Percentiles rank a stretch among this genome's conserved stretches.
phyloP scores from a whole-genome alignment of 768 basidiomycete species.

The Arthromyces matolae region DNA sequence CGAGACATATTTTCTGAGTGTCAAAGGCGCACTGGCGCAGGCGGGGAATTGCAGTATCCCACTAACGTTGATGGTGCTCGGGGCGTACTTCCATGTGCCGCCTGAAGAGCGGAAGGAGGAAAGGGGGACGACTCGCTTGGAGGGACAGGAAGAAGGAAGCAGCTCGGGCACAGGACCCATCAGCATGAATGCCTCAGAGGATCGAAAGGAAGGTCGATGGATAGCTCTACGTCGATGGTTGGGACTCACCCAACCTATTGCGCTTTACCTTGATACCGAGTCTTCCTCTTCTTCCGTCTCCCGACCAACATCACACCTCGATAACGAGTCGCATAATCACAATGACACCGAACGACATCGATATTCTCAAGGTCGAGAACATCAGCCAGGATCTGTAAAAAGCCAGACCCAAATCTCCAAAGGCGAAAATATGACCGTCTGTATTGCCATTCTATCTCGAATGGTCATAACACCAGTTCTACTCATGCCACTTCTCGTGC shows the following conservation, averaged over 20 bases:
- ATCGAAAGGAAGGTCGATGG: too few relatives aligned
- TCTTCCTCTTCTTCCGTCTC: too few relatives aligned
- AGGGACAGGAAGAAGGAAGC: background rate
- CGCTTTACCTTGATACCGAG: background rate
- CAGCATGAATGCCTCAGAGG: too few relatives aligned
- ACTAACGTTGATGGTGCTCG: constrained; percentile 85
- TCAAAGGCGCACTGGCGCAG: constrained; percentile 62
- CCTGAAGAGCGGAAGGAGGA: background rate
- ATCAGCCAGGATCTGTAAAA: background rate
- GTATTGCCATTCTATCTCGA: constrained; percentile 71
- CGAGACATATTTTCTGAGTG: constrained; percentile 55
- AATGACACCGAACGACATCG: background rate
- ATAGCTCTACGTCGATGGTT: constrained; percentile 41
- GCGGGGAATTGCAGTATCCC: constrained; percentile 84
- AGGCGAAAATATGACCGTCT: constrained; percentile 71
- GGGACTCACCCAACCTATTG: constrained; percentile 22
- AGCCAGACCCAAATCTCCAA: background rate
- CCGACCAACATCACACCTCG: constrained; percentile 9
- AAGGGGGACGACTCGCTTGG: too few relatives aligned
- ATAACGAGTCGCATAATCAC: background rate
- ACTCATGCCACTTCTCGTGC: constrained; percentile 71
- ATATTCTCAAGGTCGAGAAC: background rate
- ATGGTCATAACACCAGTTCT: constrained; percentile 85
- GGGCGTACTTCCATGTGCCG: constrained; percentile 79
- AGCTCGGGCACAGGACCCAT: too few relatives aligned